Evolutionary conservation across 192 early-diverging fungal species (phyloP), one percentile per base, ranked within the genome.

Genomic region (Geranomyces variabilis): DNA sequence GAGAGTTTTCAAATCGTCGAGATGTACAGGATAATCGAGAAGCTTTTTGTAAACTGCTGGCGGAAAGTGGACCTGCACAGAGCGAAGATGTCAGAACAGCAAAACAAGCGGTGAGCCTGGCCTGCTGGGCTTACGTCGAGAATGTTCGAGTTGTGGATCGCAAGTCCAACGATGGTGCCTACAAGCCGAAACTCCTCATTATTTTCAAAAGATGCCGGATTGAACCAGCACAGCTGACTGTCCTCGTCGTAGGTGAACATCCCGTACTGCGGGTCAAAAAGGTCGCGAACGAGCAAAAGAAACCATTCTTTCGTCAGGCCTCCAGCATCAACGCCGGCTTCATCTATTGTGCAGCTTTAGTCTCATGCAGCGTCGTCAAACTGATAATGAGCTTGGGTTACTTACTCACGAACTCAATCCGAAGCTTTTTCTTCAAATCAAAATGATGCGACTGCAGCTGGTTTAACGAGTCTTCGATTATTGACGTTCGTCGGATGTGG

Each of bases 241-340:
- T 92, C 92, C 43, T 95, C 93, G 69, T 95, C 91, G 48, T 84
- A 92, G 29, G 74, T 81, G 75, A 93, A 95, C 83, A 80, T 83
- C 53, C 95, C 94, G 75, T 93, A 97, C 70, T 92, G 89, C 10
- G 84, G 82, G 67, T 93, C 91, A 79, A 95, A 94, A 24, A 97
- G 83, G 41, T 96, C 92, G 62, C 92, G 85, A 47, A 96, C 91
- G 17, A 96, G 87, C 28, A 96, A 83, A 61, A 93, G 89, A 69
- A 97, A 95, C 81, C 94, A 97, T 80, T 97, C 95, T 71, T 96
- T 96, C 63, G 93, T 93, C 31, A 97, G 90, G 13, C 95, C 95
- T 53, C 95, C 95, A 66, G 94, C 93, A 70, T 96, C 94, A 14
- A 97, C 90, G 28, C 92, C 95, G 15, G 62, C 78, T 62, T 84